A percentile compares a stretch with the other conserved stretches of the same genome.
These are phyloP conservation scores for Lyophyllum semitale DNA, from an alignment of 768 basidiomycete genomes.

Conservation along the genomic window DNA sequence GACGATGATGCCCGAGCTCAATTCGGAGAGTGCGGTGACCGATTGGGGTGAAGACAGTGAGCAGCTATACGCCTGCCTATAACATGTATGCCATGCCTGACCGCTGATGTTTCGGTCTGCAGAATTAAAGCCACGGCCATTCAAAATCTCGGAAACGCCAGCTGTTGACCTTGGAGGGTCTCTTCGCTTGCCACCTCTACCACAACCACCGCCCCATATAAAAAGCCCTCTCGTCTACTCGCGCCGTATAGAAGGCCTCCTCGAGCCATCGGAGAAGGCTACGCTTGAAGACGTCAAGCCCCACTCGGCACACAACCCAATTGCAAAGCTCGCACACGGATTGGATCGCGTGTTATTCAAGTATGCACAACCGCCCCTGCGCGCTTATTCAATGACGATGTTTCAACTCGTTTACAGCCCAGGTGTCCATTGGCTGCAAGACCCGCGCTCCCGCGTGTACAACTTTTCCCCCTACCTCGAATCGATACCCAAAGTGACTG, in stretches of 20 bases:
- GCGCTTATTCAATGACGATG: not conserved
- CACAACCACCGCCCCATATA: too few species aligned
- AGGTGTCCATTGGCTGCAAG: conserved; percentile 86
- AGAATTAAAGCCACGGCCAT: not conserved
- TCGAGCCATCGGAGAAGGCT: conserved; percentile 20
- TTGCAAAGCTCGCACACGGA: conserved; percentile 65
- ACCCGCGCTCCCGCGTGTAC: conserved; percentile 83
- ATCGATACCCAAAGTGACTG: conserved; percentile 70
- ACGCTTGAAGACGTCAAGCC: conserved; percentile 40
- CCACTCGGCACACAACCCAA: conserved; percentile 46
- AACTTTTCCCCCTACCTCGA: conserved; percentile 80
- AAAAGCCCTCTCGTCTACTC: conserved; percentile 21
- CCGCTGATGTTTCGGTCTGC: not conserved
- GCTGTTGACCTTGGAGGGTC: not conserved
- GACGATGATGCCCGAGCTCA: too few species aligned
- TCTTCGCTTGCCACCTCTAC: not conserved
- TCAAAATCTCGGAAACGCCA: not conserved
- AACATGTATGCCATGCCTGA: not conserved
- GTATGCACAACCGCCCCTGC: conserved; percentile 17
- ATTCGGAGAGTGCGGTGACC: not conserved
- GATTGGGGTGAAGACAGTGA: conserved; percentile 27
- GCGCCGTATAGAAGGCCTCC: conserved; percentile 36
- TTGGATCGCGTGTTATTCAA: conserved; percentile 66
- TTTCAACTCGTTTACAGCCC: conserved; percentile 49
- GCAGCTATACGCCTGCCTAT: not conserved